Evolutionary conservation across 345 rosid species (phyloP), one percentile per base, ranked within the genome.

Genomic region (Eucalyptus sp.): DNA sequence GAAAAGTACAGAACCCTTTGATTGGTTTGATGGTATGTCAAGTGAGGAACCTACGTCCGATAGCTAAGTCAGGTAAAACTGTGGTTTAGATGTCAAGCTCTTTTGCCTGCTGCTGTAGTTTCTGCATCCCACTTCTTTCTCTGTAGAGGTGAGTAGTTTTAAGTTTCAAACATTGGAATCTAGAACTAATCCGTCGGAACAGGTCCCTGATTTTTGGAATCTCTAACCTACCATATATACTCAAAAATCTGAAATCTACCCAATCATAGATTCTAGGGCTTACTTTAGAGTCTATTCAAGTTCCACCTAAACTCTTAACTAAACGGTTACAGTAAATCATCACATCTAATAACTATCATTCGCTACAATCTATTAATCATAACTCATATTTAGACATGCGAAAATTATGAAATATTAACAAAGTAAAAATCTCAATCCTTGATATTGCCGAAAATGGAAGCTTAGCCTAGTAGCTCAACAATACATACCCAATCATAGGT

Each of bases 271-370:
- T 18, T 52, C 24, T 0, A 52, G 0, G 25, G 18, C 2, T 18
- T 18, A 0, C 58, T 52, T 1, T 0, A 0, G 0, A 52, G 25
- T 52, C 58, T 52, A 18, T 0, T 0, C 24, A 52, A 0, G 0
- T 52, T 18, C 24, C 58, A 52, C 25, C 2, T 7, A 18, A 0
- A 52, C 24, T 52, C 25, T 52, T 18, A 7, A 52, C 0, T 18
- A 52, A 52, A 52, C 2, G 4, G 24, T 1, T 52, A 52, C 0
- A 18, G 0, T 18, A 24, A 52, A 52, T 18, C 2, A 18, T 52
- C 2, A 52, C 58, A 52, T 52, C 58, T 52, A 52, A 52, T 52
- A 52, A 52, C 1, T 0, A 52, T 18, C 1, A 52, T 52, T 52
- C 18, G 1, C 58, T 7, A 0, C 25, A 52, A 52, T 52, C 0